Evolutionary conservation across 352 stramenopile genomes (phyloP).

Genomic region (Saprolegnia parasitica): DNA sequence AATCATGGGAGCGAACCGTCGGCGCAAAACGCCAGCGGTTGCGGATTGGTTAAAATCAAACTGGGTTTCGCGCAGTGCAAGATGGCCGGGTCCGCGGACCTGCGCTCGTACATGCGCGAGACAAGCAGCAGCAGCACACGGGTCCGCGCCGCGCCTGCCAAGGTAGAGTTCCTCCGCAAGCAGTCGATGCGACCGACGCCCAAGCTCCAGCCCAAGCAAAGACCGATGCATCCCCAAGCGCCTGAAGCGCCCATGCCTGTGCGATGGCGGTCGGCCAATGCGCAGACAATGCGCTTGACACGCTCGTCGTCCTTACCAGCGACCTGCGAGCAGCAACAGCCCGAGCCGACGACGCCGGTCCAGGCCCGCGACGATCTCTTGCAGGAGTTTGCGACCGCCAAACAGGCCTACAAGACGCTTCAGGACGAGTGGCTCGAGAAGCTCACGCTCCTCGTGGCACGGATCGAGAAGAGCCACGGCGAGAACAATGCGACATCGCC

Average conservation of each 20-base stretch:
- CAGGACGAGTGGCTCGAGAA: slow-evolving; percentile 4
- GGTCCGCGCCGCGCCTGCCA: background rate
- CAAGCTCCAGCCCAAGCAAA: background rate
- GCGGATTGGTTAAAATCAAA: background rate
- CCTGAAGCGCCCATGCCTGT: background rate
- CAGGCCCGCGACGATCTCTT: background rate
- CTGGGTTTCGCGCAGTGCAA: background rate
- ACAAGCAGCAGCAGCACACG: slow-evolving; percentile 5
- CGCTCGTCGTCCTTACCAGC: background rate
- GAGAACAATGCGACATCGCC: background rate
- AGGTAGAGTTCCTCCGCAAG: background rate
- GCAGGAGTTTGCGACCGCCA: background rate
- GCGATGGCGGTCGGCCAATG: slow-evolving; percentile 1
- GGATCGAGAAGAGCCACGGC: background rate
- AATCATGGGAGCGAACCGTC: too few relatives aligned
- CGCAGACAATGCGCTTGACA: background rate
- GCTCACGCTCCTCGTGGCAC: background rate
- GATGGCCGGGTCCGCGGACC: background rate
- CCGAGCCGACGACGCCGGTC: background rate
- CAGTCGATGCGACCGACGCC: background rate
- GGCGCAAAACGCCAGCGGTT: background rate
- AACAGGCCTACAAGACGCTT: background rate
- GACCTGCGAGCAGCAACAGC: background rate
- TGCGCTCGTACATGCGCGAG: slow-evolving; percentile 13
- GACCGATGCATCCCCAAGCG: background rate